phyloP scores from a whole-genome alignment of 1,139 yeast species.

The Geotrichum cucujoidarum region DNA sequence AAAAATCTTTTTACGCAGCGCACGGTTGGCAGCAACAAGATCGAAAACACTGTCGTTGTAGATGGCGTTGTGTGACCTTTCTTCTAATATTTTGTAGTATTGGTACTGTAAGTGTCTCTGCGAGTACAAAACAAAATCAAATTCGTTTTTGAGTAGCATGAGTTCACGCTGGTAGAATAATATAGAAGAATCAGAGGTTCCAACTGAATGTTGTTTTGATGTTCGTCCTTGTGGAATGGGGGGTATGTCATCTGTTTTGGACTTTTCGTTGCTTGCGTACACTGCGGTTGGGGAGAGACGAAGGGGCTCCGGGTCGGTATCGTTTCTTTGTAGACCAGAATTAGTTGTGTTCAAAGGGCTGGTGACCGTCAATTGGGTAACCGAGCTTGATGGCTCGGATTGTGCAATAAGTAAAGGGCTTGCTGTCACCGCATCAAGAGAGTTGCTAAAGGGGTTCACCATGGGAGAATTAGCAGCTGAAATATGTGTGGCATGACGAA shows the following conservation, averaged over 20 bases:
- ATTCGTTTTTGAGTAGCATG: slow-evolving; percentile 54
- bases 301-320: slow-evolving; percentile 14
- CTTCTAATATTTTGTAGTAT: slow-evolving; percentile 40
- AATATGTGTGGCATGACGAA: neutral
- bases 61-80: slow-evolving; percentile 36
- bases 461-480: slow-evolving; percentile 12
- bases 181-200: slow-evolving; percentile 22
- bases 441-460: slow-evolving; percentile 8
- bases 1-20: neutral
- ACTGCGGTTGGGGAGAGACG: slow-evolving; percentile 6
- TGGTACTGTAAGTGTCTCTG: slow-evolving; percentile 49
- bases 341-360: slow-evolving; percentile 14
- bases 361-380: slow-evolving; percentile 19
- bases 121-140: slow-evolving; percentile 56
- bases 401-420: slow-evolving; percentile 22
- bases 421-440: slow-evolving; percentile 1
- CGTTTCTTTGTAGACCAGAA: slow-evolving; percentile 10
- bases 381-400: slow-evolving; percentile 20
- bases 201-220: slow-evolving; percentile 14
- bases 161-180: slow-evolving; percentile 56
- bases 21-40: neutral
- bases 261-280: neutral
- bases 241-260: neutral
- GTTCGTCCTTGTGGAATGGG: neutral
- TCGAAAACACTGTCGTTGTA: slow-evolving; percentile 9